Evolutionary conservation across 805 yeast genomes (phyloP).

Genomic region (Ogataea thermomethanolica): DNA sequence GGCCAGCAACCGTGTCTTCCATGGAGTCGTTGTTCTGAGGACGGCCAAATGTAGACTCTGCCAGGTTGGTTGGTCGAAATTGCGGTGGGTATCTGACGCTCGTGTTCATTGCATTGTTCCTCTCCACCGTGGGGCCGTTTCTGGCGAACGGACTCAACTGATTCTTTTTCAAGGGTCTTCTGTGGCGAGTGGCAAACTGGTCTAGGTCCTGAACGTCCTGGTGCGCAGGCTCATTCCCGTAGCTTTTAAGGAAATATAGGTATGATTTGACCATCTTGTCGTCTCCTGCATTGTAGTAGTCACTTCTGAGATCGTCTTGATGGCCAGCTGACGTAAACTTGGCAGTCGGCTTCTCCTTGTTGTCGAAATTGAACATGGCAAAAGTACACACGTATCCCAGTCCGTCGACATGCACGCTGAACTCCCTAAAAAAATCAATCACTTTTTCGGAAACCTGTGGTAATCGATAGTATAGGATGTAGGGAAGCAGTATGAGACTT

Average conservation of each 20-base stretch:
- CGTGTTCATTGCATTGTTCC: conserved; percentile 8
- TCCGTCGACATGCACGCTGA: conserved; percentile 88
- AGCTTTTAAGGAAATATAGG: conserved; percentile 81
- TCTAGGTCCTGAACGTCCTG: conserved; percentile 2
- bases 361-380: conserved; percentile 86
- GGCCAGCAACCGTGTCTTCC: conserved; percentile 31
- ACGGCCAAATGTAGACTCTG: conserved; percentile 17
- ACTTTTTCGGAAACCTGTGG: conserved; percentile 72
- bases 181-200: neutral
- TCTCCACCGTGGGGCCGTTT: conserved; percentile 20
- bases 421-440: conserved; percentile 88
- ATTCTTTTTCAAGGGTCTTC: conserved; percentile 13
- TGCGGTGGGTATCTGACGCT: conserved; percentile 24
- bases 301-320: conserved; percentile 33
- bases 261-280: conserved; percentile 92
- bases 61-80: conserved; percentile 12
- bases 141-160: conserved; percentile 24
- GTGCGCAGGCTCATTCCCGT: conserved; percentile 47
- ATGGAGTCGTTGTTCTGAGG: conserved; percentile 16
- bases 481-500: conserved; percentile 82
- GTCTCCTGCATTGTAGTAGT: conserved; percentile 53
- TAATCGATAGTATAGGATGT: conserved; percentile 80
- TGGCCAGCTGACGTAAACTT: conserved; percentile 13
- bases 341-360: conserved; percentile 34
- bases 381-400: conserved; percentile 91